Percentiles rank a stretch among this genome's conserved stretches.
phyloP scores from a whole-genome alignment of 1,284 basidiomycete species.

The Ceratobasidium sp. region DNA sequence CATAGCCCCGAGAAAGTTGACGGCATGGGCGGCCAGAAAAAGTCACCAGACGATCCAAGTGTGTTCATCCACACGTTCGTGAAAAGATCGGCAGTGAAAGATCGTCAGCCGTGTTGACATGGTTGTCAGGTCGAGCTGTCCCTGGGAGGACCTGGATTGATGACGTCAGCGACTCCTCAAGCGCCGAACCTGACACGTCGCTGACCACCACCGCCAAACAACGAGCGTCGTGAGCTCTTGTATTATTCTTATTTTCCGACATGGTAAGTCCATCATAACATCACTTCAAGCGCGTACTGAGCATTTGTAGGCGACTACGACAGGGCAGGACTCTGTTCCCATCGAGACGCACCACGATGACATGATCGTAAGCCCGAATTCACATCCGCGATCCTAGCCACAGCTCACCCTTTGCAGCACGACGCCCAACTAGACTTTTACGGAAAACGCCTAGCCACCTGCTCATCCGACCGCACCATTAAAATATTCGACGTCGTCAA shows the following conservation, averaged over 20 bases:
- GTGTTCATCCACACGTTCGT: too few relatives aligned
- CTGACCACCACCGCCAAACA: constrained; percentile 1
- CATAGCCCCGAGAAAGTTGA: too few relatives aligned
- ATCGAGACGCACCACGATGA: constrained; percentile 94
- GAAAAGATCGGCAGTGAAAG: too few relatives aligned
- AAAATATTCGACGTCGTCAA: constrained; percentile 96
- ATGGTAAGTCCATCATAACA: constrained; percentile 3
- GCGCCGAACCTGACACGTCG: constrained; percentile 35
- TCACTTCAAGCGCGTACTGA: background rate
- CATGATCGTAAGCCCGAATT: constrained; percentile 74
- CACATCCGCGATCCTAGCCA: background rate
- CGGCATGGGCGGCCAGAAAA: too few relatives aligned
- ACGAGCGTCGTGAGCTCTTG: background rate
- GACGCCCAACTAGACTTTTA: constrained; percentile 99
- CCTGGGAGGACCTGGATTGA: background rate
- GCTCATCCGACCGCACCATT: constrained; percentile 94
- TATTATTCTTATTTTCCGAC: background rate
- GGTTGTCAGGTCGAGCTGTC: too few relatives aligned
- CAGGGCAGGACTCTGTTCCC: constrained; percentile 58
- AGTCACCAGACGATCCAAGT: too few relatives aligned
- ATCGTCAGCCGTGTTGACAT: too few relatives aligned
- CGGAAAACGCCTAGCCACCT: constrained; percentile 94
- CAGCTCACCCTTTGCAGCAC: constrained; percentile 62
- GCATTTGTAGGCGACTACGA: constrained; percentile 7
- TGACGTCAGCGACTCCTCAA: constrained; percentile 11